Evolutionary conservation across 179 eudicot genomes (phyloP), one percentile per base, ranked within the genome.

Genomic region (Camellia oleifera): DNA sequence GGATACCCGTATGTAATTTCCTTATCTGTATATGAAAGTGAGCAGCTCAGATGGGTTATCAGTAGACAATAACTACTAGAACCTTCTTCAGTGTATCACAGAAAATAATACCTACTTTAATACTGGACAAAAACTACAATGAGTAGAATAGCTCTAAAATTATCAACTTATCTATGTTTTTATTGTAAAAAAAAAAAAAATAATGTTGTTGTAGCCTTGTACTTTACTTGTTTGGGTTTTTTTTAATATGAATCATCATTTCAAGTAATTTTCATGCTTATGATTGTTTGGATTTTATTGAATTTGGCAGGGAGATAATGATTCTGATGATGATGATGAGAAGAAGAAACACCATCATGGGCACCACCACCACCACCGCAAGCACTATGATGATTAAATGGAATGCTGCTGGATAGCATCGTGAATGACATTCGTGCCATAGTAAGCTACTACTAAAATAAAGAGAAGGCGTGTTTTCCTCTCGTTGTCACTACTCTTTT

Each of bases 301-400:
- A 65, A 74, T 44, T 58, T 77, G 63, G 81, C 90, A 88, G 94
- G 89, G 90, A 69, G 89, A 71, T 78, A 77, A 89, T 18, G 77
- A 89, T 69, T 88, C 91, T 79, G 91, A 85, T 11, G 88, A 85
- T 0, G 40, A 85, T 1, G 85, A 82, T 0, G 87, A 87, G 61
- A 79, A 86, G 81, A 81, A 84, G 78, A 80, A 82, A 65, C 76
- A 78, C 45, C 81, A 56, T 68, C 86, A 84, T 52, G 95, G 82
- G 58, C 94, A 88, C 78, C 89, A 89, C 85, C 87, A 84, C 81
- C 92, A 89, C 85, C 87, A 84, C 81, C 92, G 88, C 88, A 85
- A 86, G 83, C 84, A 89, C 87, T 87, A 85, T 63, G 93, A 92
- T 63, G 94, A 92, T 68, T 90, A 77, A 83, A 52, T 58, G 72